Percentiles rank a stretch among this genome's conserved stretches.
These are phyloP conservation scores for Asterionellopsis glacialis DNA, from an alignment of 108 stramenopile genomes.

Conservation along the genomic window DNA sequence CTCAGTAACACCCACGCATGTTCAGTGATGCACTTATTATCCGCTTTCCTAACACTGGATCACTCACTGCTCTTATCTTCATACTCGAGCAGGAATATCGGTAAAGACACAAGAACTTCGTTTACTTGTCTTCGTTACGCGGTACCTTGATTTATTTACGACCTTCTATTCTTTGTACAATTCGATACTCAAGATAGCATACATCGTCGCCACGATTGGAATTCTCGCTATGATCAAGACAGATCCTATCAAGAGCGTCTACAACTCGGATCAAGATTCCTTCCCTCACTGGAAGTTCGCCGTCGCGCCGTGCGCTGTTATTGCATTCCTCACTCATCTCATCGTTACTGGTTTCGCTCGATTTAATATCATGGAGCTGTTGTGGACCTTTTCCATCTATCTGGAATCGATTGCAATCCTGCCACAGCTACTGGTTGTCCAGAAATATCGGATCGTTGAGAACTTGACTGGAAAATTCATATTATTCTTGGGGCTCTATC, in stretches of 20 bases:
- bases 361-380: slow-evolving; percentile 33
- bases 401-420: slow-evolving; percentile 87
- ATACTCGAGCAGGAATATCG: slow-evolving; percentile 72
- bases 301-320: background rate
- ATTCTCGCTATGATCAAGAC: slow-evolving; percentile 75
- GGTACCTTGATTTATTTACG: slow-evolving; percentile 70
- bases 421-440: slow-evolving; percentile 89
- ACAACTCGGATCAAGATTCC: slow-evolving; percentile 82
- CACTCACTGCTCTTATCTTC: background rate
- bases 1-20: too few species aligned
- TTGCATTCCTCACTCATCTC: background rate
- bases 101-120: slow-evolving; percentile 90
- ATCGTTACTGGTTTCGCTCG: slow-evolving; percentile 8
- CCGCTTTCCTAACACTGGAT: background rate
- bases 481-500: background rate
- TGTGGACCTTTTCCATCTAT: slow-evolving; percentile 87
- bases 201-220: slow-evolving; percentile 64
- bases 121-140: slow-evolving; percentile 79
- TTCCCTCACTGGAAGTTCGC: slow-evolving; percentile 72
- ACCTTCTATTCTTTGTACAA: slow-evolving; percentile 83
- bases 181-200: slow-evolving; percentile 78
- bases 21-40: background rate
- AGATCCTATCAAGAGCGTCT: slow-evolving; percentile 75
- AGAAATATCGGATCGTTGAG: slow-evolving; percentile 6
- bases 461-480: background rate